These are phyloP conservation scores for Phytophthora syringae DNA, from an alignment of 352 stramenopile genomes.

Conservation along the genomic window DNA sequence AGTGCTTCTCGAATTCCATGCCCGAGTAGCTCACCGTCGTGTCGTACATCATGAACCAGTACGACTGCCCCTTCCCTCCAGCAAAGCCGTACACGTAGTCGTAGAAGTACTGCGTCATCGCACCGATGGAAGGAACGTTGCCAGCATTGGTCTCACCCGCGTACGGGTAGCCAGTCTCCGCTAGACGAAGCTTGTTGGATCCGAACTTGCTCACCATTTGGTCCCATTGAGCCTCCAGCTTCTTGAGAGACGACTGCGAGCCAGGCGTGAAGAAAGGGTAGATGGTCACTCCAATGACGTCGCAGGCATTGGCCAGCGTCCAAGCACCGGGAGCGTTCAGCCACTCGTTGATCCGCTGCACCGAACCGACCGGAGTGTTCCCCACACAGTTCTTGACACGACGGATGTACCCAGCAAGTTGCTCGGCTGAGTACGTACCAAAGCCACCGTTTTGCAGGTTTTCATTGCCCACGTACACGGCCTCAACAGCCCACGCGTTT, in stretches of 20 bases:
- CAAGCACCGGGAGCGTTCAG: conserved; percentile 32
- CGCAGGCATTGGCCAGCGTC: conserved; percentile 39
- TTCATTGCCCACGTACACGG: conserved; percentile 80
- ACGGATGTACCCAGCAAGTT: conserved; percentile 52
- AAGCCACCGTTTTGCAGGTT: conserved; percentile 58
- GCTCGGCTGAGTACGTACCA: conserved; percentile 38
- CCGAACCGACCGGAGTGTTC: conserved; percentile 59
- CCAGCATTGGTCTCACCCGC: conserved; percentile 27
- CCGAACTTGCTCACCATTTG: conserved; percentile 50
- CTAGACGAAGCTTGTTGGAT: conserved; percentile 47
- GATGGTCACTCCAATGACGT: conserved; percentile 50
- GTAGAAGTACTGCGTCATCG: conserved; percentile 47
- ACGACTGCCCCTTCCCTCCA: conserved; percentile 33
- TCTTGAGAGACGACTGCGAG: conserved; percentile 42
- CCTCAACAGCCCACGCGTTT: conserved; percentile 45
- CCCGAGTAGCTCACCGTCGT: conserved; percentile 50
- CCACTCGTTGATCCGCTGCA: conserved; percentile 79
- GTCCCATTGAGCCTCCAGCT: conserved; percentile 56
- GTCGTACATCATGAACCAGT: conserved; percentile 77
- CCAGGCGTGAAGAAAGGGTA: conserved; percentile 58
- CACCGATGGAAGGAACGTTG: conserved; percentile 43
- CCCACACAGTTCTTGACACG: conserved; percentile 54
- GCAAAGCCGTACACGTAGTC: conserved; percentile 39
- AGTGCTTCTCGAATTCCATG: conserved; percentile 57
- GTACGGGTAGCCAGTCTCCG: conserved; percentile 66